Percentiles rank a stretch among this genome's conserved stretches.
Evolutionary conservation across 2,329 filamentous ascomycete species (phyloP).

Genomic region (Plectosphaerella plurivora): DNA sequence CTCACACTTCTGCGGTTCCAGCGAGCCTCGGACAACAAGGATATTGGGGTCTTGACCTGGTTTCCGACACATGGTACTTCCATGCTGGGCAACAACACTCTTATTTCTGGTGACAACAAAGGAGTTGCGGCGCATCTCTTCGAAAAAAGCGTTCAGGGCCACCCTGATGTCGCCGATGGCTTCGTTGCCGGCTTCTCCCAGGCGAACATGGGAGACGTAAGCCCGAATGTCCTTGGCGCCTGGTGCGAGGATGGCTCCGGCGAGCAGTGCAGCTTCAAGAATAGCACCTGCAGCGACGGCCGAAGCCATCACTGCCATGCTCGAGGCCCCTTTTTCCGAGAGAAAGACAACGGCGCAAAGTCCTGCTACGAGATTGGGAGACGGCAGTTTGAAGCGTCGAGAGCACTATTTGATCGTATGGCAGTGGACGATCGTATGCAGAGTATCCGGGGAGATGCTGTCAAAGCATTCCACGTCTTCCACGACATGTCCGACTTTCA

Average conservation of each 20-base stretch:
- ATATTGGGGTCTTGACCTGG: slow-evolving; percentile 81
- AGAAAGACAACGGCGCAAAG: slow-evolving; percentile 65
- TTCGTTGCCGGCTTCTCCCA: slow-evolving; percentile 92
- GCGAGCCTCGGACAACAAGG: slow-evolving; percentile 65
- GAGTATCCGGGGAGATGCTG: slow-evolving; percentile 56
- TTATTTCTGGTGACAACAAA: slow-evolving; percentile 89
- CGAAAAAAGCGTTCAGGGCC: slow-evolving; percentile 61
- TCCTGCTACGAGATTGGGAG: slow-evolving; percentile 73
- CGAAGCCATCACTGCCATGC: slow-evolving; percentile 65
- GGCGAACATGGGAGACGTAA: slow-evolving; percentile 84
- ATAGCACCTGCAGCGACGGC: slow-evolving; percentile 72
- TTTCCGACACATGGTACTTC: slow-evolving; percentile 90
- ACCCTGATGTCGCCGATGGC: slow-evolving; percentile 49
- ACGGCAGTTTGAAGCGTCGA: slow-evolving; percentile 61
- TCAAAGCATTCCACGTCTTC: slow-evolving; percentile 78
- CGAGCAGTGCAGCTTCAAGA: slow-evolving; percentile 63
- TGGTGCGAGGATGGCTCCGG: slow-evolving; percentile 82
- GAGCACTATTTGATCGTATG: slow-evolving; percentile 28
- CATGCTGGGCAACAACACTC: slow-evolving; percentile 83
- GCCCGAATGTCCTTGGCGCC: slow-evolving; percentile 77
- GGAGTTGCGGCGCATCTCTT: slow-evolving; percentile 82
- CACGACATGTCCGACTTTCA: slow-evolving; percentile 71
- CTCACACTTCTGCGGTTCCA: slow-evolving; percentile 75
- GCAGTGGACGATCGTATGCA: slow-evolving; percentile 29
- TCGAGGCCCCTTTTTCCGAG: slow-evolving; percentile 61